Conservation (phyloP, 2,329 filamentous ascomycete species). For the Colletotrichum sp. region DNA sequence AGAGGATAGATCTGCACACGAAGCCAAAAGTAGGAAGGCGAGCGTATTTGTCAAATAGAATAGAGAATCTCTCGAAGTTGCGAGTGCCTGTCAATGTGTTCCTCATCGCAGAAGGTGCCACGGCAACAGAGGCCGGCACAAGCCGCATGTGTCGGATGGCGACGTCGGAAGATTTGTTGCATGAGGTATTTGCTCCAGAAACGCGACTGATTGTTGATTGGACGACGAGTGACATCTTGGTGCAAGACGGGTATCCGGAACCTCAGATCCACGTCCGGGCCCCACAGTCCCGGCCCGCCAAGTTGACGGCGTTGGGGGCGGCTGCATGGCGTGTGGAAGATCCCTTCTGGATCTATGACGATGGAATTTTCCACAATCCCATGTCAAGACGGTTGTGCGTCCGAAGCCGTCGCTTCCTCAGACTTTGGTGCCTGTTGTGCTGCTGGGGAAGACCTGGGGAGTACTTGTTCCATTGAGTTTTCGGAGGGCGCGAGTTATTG, state of each 20-base stretch:
- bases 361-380: background rate
- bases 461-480: background rate
- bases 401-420: background rate
- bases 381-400: background rate
- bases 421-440: background rate
- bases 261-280: background rate
- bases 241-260: background rate
- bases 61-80: background rate
- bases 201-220: background rate
- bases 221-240: background rate
- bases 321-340: constrained; percentile 1
- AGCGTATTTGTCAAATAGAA: background rate
- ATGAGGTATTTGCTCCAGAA: background rate
- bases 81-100: background rate
- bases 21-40: background rate
- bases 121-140: background rate
- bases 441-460: background rate
- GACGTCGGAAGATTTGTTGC: background rate
- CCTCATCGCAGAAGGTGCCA: background rate
- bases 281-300: background rate
- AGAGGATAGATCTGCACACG: background rate
- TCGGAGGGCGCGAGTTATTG: background rate
- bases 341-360: background rate
- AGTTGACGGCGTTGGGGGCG: background rate
- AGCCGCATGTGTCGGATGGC: background rate